These are phyloP conservation scores for Exophiala sp. DNA, from an alignment of 2,329 filamentous ascomycete genomes.

Conservation along the genomic window DNA sequence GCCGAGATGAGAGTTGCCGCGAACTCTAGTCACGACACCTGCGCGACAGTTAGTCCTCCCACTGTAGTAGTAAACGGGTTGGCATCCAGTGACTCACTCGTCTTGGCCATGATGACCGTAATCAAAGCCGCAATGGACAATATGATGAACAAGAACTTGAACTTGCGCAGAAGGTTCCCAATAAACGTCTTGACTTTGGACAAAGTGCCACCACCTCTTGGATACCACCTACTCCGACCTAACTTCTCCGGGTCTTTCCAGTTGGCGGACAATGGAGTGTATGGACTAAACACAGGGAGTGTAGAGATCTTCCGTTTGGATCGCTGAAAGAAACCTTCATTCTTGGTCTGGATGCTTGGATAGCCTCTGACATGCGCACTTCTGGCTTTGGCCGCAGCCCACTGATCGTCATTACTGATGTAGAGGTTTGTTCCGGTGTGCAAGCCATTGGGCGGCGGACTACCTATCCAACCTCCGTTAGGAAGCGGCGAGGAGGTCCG, in stretches of 20 bases:
- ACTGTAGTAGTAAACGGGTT: neutral
- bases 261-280: slow-evolving; percentile 34
- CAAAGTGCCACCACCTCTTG: slow-evolving; percentile 35
- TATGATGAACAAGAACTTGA: slow-evolving; percentile 54
- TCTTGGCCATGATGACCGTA: slow-evolving; percentile 25
- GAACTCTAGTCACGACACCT: slow-evolving; percentile 58
- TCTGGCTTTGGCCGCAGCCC: slow-evolving; percentile 75
- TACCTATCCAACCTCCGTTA: slow-evolving; percentile 79
- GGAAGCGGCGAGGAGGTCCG: slow-evolving; percentile 79
- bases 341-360: slow-evolving; percentile 71
- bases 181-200: slow-evolving; percentile 35
- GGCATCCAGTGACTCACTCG: slow-evolving; percentile 16
- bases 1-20: slow-evolving; percentile 66
- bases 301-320: slow-evolving; percentile 75
- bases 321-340: slow-evolving; percentile 79
- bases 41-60: slow-evolving; percentile 29
- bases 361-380: slow-evolving; percentile 68
- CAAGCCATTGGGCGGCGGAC: slow-evolving; percentile 58
- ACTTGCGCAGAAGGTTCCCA: slow-evolving; percentile 55
- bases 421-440: slow-evolving; percentile 45
- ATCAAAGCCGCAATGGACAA: slow-evolving; percentile 24
- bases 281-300: slow-evolving; percentile 62
- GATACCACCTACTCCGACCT: slow-evolving; percentile 54
- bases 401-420: slow-evolving; percentile 57
- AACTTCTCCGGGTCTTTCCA: slow-evolving; percentile 75